These are phyloP conservation scores for Hypocrella siamensis DNA, from an alignment of 2,329 filamentous ascomycete species.

Conservation along the genomic window DNA sequence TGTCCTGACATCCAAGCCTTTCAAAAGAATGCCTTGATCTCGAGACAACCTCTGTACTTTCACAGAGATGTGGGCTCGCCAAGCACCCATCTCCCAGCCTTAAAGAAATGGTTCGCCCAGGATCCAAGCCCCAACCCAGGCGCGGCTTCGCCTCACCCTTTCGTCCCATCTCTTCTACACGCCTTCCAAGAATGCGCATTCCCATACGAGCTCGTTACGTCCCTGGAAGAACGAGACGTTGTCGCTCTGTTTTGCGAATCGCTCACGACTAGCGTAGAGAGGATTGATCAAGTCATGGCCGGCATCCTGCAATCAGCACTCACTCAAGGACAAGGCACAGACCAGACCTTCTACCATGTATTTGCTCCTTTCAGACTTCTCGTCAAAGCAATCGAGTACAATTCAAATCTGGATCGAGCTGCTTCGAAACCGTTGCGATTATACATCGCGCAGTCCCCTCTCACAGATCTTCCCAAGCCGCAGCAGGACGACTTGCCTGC, in stretches of 20 bases:
- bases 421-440: slow-evolving; percentile 27
- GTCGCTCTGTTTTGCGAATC: slow-evolving; percentile 13
- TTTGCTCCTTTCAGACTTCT: slow-evolving; percentile 50
- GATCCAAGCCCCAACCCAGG: neutral
- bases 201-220: slow-evolving; percentile 22
- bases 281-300: slow-evolving; percentile 14
- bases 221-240: slow-evolving; percentile 6
- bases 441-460: slow-evolving; percentile 73
- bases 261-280: slow-evolving; percentile 11
- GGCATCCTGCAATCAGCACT: slow-evolving; percentile 14
- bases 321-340: slow-evolving; percentile 6
- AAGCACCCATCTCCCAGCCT: slow-evolving; percentile 28
- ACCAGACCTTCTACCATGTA: slow-evolving; percentile 35
- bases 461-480: slow-evolving; percentile 48
- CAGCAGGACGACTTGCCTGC: slow-evolving; percentile 52
- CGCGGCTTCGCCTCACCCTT: neutral
- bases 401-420: slow-evolving; percentile 11
- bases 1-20: slow-evolving; percentile 27
- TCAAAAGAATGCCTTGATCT: slow-evolving; percentile 32
- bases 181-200: slow-evolving; percentile 16
- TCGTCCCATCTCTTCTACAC: slow-evolving; percentile 11
- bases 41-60: slow-evolving; percentile 32
- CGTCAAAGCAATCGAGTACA: slow-evolving; percentile 37
- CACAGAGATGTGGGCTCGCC: slow-evolving; percentile 26
- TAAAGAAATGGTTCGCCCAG: slow-evolving; percentile 41